Evolutionary conservation across 768 basidiomycete species (phyloP), one percentile per base, ranked within the genome.

Genomic region (Leccinum olivaceopallidum): DNA sequence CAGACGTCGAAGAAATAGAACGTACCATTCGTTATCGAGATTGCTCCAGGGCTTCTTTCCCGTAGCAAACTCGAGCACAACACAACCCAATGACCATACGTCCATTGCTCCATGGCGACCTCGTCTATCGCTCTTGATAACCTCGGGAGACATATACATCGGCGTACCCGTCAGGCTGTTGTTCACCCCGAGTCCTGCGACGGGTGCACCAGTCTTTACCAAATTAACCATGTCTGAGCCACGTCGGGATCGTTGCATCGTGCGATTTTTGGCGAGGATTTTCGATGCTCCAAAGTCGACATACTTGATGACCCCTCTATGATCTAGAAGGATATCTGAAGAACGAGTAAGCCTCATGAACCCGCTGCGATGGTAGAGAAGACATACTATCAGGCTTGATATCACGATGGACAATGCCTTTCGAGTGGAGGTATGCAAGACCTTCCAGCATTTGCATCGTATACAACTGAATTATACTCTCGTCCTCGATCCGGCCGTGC

Each of bases 91-190:
- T 24, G 94, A 93, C 97, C 97, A 99, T 49, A 99, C 88, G 72
- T 99, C 97, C 92, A 97, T 97, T 12, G 96, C 94, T 18, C 97
- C 97, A 64, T 92, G 87, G 55, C 90, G 82, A 28, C 95, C 94
- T 14, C 87, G 80, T 63, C 83, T 88, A 67, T 96, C 94, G 67
- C 91, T 97, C 78, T 96, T 93, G 79, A 99, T 98, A 57, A 97
- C 87, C 72, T 99, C 97, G 2, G 97, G 97, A 6, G 95, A 97
- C 94, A 99, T 98, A 75, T 99, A 98, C 96, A 98, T 98, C 0
- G 97, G 97, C 13, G 97, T 99, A 18, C 95, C 96, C 1, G 95
- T 97, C 36, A 99, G 77, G 66, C 91, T 92, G 75, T 94, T 95
- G 71, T 88, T 87, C 76, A 88, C 79, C 34, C 81, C 85, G 26